Percentiles rank a stretch among this genome's conserved stretches.
Evolutionary conservation across 331 rosid genomes (phyloP).

Genomic region (Quercus phellos): DNA sequence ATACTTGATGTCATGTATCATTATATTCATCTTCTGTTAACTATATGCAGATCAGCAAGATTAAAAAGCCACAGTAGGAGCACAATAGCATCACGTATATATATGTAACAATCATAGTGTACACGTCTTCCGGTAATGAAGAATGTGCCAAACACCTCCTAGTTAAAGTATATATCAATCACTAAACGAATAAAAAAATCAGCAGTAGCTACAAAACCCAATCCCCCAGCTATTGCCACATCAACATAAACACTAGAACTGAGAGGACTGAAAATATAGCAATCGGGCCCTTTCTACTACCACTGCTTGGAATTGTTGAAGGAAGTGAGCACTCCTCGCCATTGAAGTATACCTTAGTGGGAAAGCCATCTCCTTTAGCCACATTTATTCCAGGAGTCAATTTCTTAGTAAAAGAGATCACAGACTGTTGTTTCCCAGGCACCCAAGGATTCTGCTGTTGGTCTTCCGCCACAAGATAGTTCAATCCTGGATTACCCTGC

Average conservation of each 20-base stretch:
- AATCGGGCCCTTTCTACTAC: conserved; percentile 28
- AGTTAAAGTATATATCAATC: conserved; percentile 1
- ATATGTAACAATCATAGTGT: conserved; percentile 1
- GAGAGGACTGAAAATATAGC: conserved; percentile 27
- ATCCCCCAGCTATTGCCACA: conserved; percentile 29
- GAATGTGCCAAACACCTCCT: not conserved
- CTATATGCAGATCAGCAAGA: not conserved
- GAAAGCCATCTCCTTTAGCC: conserved; percentile 73
- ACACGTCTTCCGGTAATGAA: not conserved
- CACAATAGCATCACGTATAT: not conserved
- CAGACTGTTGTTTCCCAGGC: conserved; percentile 96
- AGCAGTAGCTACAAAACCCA: conserved; percentile 23
- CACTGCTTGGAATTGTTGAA: conserved; percentile 44
- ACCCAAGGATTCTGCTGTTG: conserved; percentile 72
- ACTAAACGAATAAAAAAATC: conserved; percentile 34
- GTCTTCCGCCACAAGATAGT: conserved; percentile 80
- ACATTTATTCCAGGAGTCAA: conserved; percentile 55
- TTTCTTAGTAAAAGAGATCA: conserved; percentile 91
- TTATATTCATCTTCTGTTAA: conserved; percentile 3
- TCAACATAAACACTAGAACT: conserved; percentile 32
- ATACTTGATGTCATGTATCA: not conserved
- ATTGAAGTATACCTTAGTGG: conserved; percentile 80
- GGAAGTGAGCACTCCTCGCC: conserved; percentile 95
- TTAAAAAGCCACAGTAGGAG: not conserved
- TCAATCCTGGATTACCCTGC: conserved; percentile 70